These are phyloP conservation scores for Beauveria caledonica DNA, from an alignment of 2,329 filamentous ascomycete genomes.

Conservation along the genomic window DNA sequence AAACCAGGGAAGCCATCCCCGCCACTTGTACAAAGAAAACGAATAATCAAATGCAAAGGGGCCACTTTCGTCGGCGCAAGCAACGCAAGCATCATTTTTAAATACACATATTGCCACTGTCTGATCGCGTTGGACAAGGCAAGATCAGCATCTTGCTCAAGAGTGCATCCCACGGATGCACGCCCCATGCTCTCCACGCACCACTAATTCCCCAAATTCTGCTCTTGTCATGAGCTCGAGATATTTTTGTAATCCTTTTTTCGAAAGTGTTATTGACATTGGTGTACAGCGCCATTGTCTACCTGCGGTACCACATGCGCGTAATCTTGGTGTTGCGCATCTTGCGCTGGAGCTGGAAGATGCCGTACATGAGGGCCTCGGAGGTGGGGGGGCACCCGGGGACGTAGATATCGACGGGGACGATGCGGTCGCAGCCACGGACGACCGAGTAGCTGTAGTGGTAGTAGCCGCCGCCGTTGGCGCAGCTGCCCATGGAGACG, in stretches of 20 bases:
- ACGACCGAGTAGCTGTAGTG: slow-evolving; percentile 78
- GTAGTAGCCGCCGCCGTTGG: slow-evolving; percentile 80
- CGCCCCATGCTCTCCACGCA: not conserved
- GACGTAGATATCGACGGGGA: slow-evolving; percentile 74
- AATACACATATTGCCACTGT: slow-evolving; percentile 1
- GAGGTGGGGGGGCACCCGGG: slow-evolving; percentile 61
- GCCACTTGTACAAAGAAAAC: slow-evolving; percentile 1
- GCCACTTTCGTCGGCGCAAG: not conserved
- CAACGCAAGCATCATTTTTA: not conserved
- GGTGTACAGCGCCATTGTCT: slow-evolving; percentile 15
- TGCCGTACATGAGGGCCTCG: slow-evolving; percentile 58
- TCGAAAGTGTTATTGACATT: not conserved
- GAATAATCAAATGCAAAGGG: not conserved
- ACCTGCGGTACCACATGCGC: slow-evolving; percentile 52
- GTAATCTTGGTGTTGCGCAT: slow-evolving; percentile 54
- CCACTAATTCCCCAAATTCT: not conserved
- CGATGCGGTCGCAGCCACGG: slow-evolving; percentile 66
- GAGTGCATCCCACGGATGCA: not conserved
- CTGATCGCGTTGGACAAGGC: not conserved
- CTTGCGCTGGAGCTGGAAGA: slow-evolving; percentile 71
- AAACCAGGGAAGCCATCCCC: not conserved
- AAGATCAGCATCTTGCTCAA: not conserved
- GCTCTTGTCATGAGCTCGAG: not conserved
- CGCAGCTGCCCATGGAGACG: slow-evolving; percentile 73
- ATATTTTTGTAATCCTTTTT: not conserved